These are phyloP conservation scores for Calonectria honghensis DNA, from an alignment of 2,329 filamentous ascomycete genomes.

Conservation along the genomic window DNA sequence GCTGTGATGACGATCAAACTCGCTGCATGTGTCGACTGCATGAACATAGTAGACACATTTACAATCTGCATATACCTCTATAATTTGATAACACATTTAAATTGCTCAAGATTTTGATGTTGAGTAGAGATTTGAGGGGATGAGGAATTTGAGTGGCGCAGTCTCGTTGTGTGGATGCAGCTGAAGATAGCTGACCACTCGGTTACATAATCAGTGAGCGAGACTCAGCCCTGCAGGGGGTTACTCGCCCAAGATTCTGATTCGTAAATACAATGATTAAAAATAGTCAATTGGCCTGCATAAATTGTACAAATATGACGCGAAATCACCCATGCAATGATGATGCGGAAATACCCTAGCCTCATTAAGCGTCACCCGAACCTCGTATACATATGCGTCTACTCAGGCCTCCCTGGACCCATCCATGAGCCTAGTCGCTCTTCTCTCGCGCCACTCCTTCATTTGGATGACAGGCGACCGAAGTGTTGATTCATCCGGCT, in stretches of 20 bases:
- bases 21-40: not conserved
- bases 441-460: constrained; percentile 5
- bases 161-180: too few species aligned
- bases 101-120: too few species aligned
- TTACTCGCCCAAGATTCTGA: not conserved
- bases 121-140: too few species aligned
- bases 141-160: too few species aligned
- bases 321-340: constrained; percentile 7
- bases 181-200: too few species aligned
- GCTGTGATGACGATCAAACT: not conserved
- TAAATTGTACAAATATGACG: constrained; percentile 11
- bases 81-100: not conserved
- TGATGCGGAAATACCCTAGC: not conserved
- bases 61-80: not conserved
- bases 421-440: constrained; percentile 4
- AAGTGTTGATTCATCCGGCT: not conserved
- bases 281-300: not conserved
- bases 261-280: not conserved
- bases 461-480: constrained; percentile 1
- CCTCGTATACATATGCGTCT: not conserved
- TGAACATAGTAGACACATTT: not conserved
- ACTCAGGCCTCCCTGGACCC: not conserved
- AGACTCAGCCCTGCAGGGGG: not conserved
- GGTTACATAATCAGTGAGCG: too few species aligned
- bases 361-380: not conserved